Percentiles rank a stretch among this genome's conserved stretches.
Conservation (phyloP, 257 asterid species). For the Vinca minor region DNA sequence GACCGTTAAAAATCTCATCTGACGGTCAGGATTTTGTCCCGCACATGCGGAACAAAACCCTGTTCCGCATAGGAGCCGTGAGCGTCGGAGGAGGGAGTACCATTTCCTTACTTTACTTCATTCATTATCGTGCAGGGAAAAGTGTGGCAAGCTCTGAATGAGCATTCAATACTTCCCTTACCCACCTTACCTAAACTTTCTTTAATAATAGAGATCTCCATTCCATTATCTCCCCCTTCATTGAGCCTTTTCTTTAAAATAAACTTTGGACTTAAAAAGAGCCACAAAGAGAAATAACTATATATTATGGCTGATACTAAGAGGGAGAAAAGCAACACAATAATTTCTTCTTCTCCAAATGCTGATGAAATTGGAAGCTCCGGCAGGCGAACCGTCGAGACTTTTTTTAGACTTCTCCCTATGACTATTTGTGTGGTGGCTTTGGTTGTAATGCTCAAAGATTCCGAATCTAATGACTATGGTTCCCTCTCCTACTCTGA, state of each 20-base stretch:
- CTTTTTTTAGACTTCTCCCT: constrained; percentile 62
- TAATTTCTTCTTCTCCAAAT: not conserved
- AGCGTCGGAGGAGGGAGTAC: too few relatives aligned
- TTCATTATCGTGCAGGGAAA: constrained; percentile 26
- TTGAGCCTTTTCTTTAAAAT: too few relatives aligned
- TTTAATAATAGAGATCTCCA: constrained; percentile 15
- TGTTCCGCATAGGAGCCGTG: too few relatives aligned
- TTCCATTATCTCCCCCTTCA: not conserved
- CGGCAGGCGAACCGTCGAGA: constrained; percentile 68
- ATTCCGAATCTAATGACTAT: constrained; percentile 56
- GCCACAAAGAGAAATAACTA: not conserved
- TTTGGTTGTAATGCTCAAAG: constrained; percentile 76
- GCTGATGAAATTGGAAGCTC: constrained; percentile 33
- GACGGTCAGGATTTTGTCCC: too few relatives aligned
- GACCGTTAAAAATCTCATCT: too few relatives aligned
- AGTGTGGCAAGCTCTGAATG: constrained; percentile 49
- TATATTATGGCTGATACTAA: constrained; percentile 6
- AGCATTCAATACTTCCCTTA: constrained; percentile 43
- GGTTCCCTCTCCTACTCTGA: constrained; percentile 74
- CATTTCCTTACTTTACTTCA: too few relatives aligned
- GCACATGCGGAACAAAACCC: too few relatives aligned
- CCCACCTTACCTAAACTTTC: constrained; percentile 27
- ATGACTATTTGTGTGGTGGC: constrained; percentile 64
- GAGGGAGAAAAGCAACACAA: constrained; percentile 17
- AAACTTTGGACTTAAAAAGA: not conserved